A percentile compares a stretch with the other conserved stretches of the same genome.
phyloP scores from a whole-genome alignment of 192 early-diverging fungal species.

The Haplosporangium gracile region DNA sequence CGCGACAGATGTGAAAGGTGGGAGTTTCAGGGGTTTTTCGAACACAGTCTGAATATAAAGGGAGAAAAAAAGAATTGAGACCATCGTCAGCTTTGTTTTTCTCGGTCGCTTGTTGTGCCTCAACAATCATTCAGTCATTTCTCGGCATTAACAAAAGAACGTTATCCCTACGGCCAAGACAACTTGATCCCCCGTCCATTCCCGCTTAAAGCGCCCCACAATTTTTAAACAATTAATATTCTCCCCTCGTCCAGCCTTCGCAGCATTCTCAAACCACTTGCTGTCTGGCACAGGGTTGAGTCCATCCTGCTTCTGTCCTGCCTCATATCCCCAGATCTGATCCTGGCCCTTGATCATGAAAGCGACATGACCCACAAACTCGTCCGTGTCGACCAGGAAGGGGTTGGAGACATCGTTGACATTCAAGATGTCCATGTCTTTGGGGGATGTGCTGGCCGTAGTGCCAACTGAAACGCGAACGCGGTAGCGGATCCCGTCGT shows the following conservation, averaged over 20 bases:
- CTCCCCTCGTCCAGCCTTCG: not conserved
- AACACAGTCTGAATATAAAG: constrained; percentile 9
- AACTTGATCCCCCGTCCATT: constrained; percentile 40
- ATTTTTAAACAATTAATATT: constrained; percentile 20
- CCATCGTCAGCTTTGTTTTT: not conserved
- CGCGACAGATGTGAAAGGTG: constrained; percentile 13
- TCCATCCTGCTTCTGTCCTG: constrained; percentile 35
- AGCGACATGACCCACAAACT: constrained; percentile 34
- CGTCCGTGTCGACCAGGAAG: constrained; percentile 26
- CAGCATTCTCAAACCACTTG: constrained; percentile 36
- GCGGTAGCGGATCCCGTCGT: constrained; percentile 17
- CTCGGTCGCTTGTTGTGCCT: not conserved
- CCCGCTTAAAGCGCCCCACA: constrained; percentile 39
- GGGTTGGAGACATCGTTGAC: constrained; percentile 39
- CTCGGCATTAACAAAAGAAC: not conserved
- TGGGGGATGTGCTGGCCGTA: not conserved
- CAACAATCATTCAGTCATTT: not conserved
- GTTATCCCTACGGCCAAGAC: constrained; percentile 25
- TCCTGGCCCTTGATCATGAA: constrained; percentile 28
- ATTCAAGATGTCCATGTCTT: constrained; percentile 8
- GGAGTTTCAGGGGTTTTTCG: constrained; percentile 20
- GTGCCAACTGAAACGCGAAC: constrained; percentile 32
- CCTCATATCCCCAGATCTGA: constrained; percentile 24
- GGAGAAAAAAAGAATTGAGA: not conserved
- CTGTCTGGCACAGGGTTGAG: constrained; percentile 18